Evolutionary conservation across 495 filamentous ascomycete genomes (phyloP).

Genomic region (Hypoxylon fragiforme): DNA sequence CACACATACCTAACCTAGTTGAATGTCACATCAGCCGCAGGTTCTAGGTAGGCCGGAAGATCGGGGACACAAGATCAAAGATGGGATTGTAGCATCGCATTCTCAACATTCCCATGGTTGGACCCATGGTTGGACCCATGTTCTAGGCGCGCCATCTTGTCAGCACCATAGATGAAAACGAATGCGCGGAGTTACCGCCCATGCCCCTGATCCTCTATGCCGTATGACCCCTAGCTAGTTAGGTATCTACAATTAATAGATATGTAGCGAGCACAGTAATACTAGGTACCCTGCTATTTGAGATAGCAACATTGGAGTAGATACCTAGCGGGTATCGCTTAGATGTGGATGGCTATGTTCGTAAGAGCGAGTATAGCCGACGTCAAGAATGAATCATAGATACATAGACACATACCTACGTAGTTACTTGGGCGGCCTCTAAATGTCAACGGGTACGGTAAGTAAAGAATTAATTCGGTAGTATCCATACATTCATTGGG

Average conservation of each 20-base stretch:
- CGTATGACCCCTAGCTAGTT: constrained; percentile 1
- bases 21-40: constrained; percentile 24
- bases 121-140: constrained; percentile 5
- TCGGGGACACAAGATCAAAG: constrained; percentile 12
- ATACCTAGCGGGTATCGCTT: background rate
- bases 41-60: background rate
- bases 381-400: background rate
- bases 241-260: no score
- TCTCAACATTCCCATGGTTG: constrained; percentile 23
- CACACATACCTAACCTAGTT: no score
- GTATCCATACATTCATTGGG: no score
- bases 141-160: no score
- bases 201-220: constrained; percentile 5
- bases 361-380: background rate
- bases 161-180: constrained; percentile 19
- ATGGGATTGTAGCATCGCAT: constrained; percentile 28
- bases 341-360: background rate
- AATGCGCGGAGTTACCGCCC: constrained; percentile 11
- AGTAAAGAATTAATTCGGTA: background rate
- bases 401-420: background rate
- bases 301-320: background rate
- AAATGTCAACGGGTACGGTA: background rate
- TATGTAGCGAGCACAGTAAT: no score
- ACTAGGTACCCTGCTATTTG: no score
- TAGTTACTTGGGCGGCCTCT: constrained; percentile 12